A percentile compares a stretch with the other conserved stretches of the same genome.
Evolutionary conservation across 345 rosid species (phyloP).

Genomic region (Eucalyptus cladocalyx): DNA sequence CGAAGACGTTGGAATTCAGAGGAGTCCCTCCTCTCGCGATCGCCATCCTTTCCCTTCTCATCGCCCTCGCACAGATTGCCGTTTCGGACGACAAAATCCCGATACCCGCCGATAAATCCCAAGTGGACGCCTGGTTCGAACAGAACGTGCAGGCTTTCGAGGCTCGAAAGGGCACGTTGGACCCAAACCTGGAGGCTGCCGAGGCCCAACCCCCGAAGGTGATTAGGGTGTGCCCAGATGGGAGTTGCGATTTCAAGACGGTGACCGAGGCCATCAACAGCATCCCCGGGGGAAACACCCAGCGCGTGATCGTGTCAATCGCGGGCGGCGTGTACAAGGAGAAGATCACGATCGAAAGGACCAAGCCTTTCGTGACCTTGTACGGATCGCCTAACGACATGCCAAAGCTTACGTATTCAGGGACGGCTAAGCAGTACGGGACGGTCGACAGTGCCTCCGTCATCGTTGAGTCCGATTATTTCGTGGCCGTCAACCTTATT

Average conservation of each 20-base stretch:
- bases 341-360: constrained; percentile 28
- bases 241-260: constrained; percentile 36
- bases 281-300: constrained; percentile 23
- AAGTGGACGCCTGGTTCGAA: constrained; percentile 22
- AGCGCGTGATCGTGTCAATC: constrained; percentile 39
- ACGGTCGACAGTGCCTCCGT: constrained; percentile 59
- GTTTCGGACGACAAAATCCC: background rate
- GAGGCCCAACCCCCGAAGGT: constrained; percentile 11
- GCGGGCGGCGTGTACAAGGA: constrained; percentile 39
- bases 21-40: background rate
- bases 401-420: constrained; percentile 24
- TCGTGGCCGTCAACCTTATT: constrained; percentile 40
- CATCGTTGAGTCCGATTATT: constrained; percentile 41
- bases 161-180: constrained; percentile 18
- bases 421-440: constrained; percentile 41
- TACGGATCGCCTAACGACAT: constrained; percentile 18
- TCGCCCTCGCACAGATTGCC: background rate
- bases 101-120: constrained; percentile 19
- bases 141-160: constrained; percentile 14
- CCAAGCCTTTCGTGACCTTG: constrained; percentile 40
- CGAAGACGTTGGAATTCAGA: background rate
- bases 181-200: constrained; percentile 28
- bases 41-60: background rate
- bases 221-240: constrained; percentile 31
- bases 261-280: constrained; percentile 38